Base-by-base conservation (phyloP, 805 yeast genomes). In the Metschnikowia arizonensis region DNA sequence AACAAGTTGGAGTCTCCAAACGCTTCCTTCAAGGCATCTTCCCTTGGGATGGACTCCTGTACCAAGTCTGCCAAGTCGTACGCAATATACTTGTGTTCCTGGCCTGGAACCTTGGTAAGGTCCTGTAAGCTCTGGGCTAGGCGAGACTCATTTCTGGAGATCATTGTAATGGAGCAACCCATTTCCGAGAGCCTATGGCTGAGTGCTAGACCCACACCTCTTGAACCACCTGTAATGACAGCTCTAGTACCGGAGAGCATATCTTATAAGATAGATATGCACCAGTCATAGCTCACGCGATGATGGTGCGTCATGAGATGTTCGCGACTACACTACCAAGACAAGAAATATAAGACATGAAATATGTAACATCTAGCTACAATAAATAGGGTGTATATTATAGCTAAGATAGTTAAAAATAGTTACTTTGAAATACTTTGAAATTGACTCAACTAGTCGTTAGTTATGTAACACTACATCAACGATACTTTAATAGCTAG, bases 141-240 rank as follows among this genome's bases (percentile, higher is more conserved):
- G 4, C 58, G 54, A 0, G 54, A 51, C 29, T 64, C 65, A 43
- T 76, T 68, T 33, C 86, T 59, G 0, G 88, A 74, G 4, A 81
- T 50, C 14, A 84, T 58, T 0, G 81, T 68, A 5, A 81, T 65
- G 17, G 65, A 66, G 21, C 78, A 74, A 1, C 90, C 90, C 24
- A 66, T 53, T 0, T 50, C 39, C 0, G 87, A 76, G 23, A 85
- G 64, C 25, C 55, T 59, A 28, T 58, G 50, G 0, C 88, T 83
- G 14, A 85, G 74, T 0, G 73, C 72, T 3, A 69, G 63, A 0
- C 93, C 93, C 11, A 85, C 65, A 0, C 93, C 91, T 36, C 74
- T 64, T 0, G 89, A 80, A 0, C 83, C 89, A 1, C 93, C 93
- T 0, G 88, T 83, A 2, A 83, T 62, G 4, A 79, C 52, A 0